A percentile compares a stretch with the other conserved stretches of the same genome.
phyloP scores from a whole-genome alignment of 208 protist genomes.

The Leishmania arabica region DNA sequence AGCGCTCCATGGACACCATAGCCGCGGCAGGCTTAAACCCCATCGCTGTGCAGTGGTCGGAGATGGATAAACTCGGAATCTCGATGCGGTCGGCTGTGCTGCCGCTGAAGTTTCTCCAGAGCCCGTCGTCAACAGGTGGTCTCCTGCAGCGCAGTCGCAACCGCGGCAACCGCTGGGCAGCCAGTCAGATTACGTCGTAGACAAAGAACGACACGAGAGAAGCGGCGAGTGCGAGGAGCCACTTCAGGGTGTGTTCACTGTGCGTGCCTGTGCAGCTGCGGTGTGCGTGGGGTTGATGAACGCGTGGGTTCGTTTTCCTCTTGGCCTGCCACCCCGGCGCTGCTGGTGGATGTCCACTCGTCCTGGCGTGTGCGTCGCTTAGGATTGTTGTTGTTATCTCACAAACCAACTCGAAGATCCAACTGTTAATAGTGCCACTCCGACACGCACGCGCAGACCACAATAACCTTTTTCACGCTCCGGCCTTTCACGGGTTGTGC shows the following conservation, averaged over 20 bases:
- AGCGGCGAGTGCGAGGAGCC: neutral
- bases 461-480: too few species aligned
- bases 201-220: neutral
- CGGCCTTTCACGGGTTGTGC: neutral
- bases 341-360: neutral
- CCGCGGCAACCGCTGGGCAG: slow-evolving; percentile 63
- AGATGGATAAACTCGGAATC: slow-evolving; percentile 93
- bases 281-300: neutral
- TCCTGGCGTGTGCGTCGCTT: neutral
- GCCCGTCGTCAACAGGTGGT: slow-evolving; percentile 41
- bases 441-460: neutral
- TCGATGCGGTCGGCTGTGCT: slow-evolving; percentile 89
- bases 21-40: slow-evolving; percentile 87
- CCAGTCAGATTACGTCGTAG: slow-evolving; percentile 52
- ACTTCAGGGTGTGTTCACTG: neutral
- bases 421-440: slow-evolving; percentile 2
- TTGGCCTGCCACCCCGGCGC: neutral
- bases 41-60: slow-evolving; percentile 92
- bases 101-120: slow-evolving; percentile 83
- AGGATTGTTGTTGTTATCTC: neutral
- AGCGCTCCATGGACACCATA: slow-evolving; percentile 89
- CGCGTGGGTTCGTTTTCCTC: neutral
- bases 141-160: slow-evolving; percentile 55
- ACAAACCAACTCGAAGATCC: neutral
- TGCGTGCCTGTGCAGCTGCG: neutral